phyloP scores from a whole-genome alignment of 106 monocot species.

The Apostasia shenzhenica region DNA sequence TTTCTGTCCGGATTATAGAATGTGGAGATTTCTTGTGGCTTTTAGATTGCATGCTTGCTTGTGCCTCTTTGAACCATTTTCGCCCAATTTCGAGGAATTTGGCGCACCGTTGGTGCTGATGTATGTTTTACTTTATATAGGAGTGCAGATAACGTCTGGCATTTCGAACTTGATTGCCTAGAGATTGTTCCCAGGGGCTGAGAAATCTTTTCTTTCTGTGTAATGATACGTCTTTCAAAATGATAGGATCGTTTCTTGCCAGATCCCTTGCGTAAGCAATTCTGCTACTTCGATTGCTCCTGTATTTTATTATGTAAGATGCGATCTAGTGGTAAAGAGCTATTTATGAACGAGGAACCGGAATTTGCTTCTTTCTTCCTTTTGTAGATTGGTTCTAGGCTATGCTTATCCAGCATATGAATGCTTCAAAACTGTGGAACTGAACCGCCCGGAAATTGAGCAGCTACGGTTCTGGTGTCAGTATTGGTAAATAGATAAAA shows the following conservation, averaged over 20 bases:
- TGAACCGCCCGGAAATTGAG: constrained; percentile 63
- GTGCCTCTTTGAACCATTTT: background rate
- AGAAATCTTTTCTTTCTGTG: background rate
- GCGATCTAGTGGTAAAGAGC: background rate
- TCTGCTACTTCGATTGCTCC: background rate
- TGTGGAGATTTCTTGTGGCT: too few species aligned
- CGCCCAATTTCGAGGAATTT: too few species aligned
- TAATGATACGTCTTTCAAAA: constrained; percentile 10
- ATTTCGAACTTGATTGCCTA: background rate
- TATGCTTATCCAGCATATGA: constrained; percentile 74
- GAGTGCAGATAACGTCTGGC: background rate
- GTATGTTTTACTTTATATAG: background rate
- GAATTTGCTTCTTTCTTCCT: background rate
- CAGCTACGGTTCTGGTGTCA: constrained; percentile 64
- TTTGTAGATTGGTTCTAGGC: constrained; percentile 53
- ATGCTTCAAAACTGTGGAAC: constrained; percentile 60
- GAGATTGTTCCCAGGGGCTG: background rate
- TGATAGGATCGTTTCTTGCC: constrained; percentile 41
- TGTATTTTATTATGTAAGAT: background rate
- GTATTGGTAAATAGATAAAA: constrained; percentile 36
- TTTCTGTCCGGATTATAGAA: background rate
- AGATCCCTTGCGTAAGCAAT: constrained; percentile 30
- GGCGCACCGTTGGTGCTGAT: background rate
- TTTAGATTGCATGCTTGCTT: background rate
- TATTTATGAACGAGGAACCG: background rate